Base-by-base conservation (phyloP, 1,284 basidiomycete species). In the Phellopilus nigrolimitatus region DNA sequence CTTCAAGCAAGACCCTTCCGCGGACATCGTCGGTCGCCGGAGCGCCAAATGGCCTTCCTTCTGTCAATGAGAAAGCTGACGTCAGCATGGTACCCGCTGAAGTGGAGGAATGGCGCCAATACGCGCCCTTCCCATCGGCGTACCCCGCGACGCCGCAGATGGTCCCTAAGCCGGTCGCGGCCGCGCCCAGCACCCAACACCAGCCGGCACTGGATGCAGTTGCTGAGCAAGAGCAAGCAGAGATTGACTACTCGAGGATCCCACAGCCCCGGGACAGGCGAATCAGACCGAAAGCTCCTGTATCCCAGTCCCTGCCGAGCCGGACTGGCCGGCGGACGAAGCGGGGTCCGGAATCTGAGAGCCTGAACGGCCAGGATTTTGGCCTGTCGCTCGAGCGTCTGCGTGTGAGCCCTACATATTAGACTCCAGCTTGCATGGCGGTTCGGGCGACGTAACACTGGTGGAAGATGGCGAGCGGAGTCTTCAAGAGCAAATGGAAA, bases 351-450 rank as follows among this genome's bases (percentile, higher is more conserved):
- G 45, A 47, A 13, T n/a, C 42, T 5, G 51, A 50, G 27, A 17
- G 15, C 13, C 37, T 45, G 47, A 44, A n/a, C 27, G 51, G 65
- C 60, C 75, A 76, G 82, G 80, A 67, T 75, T 77, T 74, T 77
- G 64, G 60, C 51, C 63, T 64, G 76, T 80, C 75, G 82, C 80
- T 83, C 81, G 73, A 72, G 76, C 74, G 68, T 63, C 75, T 69
- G 66, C 77, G 71, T 75, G 74, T 78, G 73, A 52, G 54, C 39
- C 73, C 71, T 42, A 63, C 66, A 65, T 50, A 56, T 52, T 44
- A 43, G 50, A 76, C 73, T 75, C 78, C 73, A 69, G 74, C 75
- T 75, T 70, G 67, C 75, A 69, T 66, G 66, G 69, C 64, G 69
- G 68, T 75, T 75, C 71, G 79, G 81, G 82, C 78, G 80, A 76